Evolutionary conservation across 345 rosid species (phyloP).

Genomic region (Lepidium didymum): DNA sequence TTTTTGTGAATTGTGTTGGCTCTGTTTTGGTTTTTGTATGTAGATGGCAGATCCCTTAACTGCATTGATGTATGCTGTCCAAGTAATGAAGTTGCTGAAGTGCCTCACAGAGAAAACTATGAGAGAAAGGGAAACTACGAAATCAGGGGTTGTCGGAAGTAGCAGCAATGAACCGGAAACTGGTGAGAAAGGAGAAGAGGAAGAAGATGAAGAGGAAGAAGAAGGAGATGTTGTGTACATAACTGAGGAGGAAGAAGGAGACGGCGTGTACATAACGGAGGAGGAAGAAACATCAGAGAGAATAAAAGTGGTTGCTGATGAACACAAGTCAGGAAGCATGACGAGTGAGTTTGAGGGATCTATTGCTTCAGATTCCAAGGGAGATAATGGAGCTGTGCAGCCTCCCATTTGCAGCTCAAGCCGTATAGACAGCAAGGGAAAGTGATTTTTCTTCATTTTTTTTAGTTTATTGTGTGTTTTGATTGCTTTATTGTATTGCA

Average conservation of each 20-base stretch:
- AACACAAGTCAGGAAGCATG: conserved; percentile 5
- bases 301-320: neutral
- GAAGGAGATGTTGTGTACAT: conserved; percentile 3
- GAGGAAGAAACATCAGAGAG: conserved; percentile 11
- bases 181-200: neutral
- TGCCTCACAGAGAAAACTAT: conserved; percentile 54
- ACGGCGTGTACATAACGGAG: conserved; percentile 10
- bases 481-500: conserved; percentile 10
- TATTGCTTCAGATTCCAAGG: conserved; percentile 3
- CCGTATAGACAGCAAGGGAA: conserved; percentile 15
- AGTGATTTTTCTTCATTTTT: neutral
- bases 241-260: neutral
- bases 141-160: conserved; percentile 1
- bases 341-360: conserved; percentile 7
- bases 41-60: conserved; percentile 98
- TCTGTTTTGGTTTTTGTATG: neutral
- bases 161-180: neutral
- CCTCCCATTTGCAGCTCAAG: neutral
- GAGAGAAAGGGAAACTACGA: conserved; percentile 39
- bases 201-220: neutral
- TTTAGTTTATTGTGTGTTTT: neutral
- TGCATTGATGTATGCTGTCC: conserved; percentile 95
- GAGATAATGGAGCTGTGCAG: neutral
- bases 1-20: conserved; percentile 6
- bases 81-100: conserved; percentile 94